Evolutionary conservation across 2,329 filamentous ascomycete species (phyloP).

Genomic region (Pseudopithomyces chartarum): DNA sequence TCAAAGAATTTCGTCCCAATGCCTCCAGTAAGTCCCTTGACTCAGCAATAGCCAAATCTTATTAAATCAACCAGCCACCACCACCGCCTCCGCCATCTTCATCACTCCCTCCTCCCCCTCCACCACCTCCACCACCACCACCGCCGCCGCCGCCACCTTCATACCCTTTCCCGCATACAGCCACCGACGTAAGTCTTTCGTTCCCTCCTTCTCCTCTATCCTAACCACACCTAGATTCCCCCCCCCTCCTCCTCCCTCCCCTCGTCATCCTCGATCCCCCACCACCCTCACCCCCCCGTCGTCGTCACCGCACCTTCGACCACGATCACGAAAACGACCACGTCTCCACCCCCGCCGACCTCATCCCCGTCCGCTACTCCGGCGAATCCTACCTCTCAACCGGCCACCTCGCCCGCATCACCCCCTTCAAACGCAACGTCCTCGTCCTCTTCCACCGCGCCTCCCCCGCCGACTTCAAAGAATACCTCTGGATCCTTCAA

Average conservation of each 20-base stretch:
- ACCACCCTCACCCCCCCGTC: not conserved
- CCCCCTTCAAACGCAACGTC: conserved; percentile 31
- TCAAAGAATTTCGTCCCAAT: not conserved
- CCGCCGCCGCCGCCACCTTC: conserved; percentile 6
- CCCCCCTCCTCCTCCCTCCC: conserved; percentile 4
- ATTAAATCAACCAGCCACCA: conserved; percentile 15
- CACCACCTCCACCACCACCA: conserved; percentile 15
- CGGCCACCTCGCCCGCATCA: conserved; percentile 24
- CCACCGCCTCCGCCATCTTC: conserved; percentile 11
- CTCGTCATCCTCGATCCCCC: not conserved
- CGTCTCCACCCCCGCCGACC: conserved; percentile 16
- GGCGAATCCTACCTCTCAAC: conserved; percentile 19
- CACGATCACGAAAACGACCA: conserved; percentile 8
- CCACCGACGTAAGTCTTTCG: conserved; percentile 9
- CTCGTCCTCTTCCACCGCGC: conserved; percentile 28
- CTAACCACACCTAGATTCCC: conserved; percentile 10
- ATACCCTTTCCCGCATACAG: conserved; percentile 5
- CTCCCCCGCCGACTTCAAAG: conserved; percentile 29
- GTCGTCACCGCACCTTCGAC: not conserved
- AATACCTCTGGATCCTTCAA: conserved; percentile 36
- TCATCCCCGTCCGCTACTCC: conserved; percentile 30
- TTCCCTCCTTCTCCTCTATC: conserved; percentile 4
- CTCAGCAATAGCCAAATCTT: not conserved
- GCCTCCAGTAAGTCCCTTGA: conserved; percentile 6
- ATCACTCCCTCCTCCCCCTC: conserved; percentile 14